Percentiles rank a stretch among this genome's conserved stretches.
These are phyloP conservation scores for Picea sitchensis DNA, from an alignment of 75 land plant genomes.

Conservation along the genomic window DNA sequence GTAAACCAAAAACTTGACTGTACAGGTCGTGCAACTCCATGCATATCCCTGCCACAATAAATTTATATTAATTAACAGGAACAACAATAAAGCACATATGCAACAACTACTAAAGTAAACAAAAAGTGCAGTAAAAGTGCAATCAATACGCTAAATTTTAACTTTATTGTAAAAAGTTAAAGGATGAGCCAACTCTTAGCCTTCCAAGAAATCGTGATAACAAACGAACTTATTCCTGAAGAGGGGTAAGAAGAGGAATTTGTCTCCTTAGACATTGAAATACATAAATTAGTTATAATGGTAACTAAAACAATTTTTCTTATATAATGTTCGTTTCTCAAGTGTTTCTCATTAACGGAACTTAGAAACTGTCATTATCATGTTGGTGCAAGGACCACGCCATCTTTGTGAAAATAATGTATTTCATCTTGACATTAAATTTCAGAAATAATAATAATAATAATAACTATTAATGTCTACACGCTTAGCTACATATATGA, in stretches of 20 bases:
- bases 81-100: background rate
- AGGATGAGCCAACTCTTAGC: no score
- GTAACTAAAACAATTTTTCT: background rate
- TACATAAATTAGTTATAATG: background rate
- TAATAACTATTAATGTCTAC: no score
- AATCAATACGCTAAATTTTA: background rate
- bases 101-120: background rate
- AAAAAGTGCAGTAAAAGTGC: background rate
- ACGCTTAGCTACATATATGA: background rate
- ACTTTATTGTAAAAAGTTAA: background rate
- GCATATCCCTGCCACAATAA: constrained; percentile 50
- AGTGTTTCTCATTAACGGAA: background rate
- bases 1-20: constrained; percentile 31
- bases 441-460: no score
- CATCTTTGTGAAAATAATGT: background rate
- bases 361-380: background rate
- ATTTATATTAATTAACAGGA: background rate
- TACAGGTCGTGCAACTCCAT: constrained; percentile 37
- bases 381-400: background rate
- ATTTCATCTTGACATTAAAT: background rate
- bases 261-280: background rate
- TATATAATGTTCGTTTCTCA: background rate
- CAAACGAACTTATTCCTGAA: no score
- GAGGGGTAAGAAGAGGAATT: no score
- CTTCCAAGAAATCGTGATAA: no score